Percentiles rank a stretch among this genome's conserved stretches.
Evolutionary conservation across 2,329 filamentous ascomycete genomes (phyloP).

Genomic region (Purpureocillium lavendulum): DNA sequence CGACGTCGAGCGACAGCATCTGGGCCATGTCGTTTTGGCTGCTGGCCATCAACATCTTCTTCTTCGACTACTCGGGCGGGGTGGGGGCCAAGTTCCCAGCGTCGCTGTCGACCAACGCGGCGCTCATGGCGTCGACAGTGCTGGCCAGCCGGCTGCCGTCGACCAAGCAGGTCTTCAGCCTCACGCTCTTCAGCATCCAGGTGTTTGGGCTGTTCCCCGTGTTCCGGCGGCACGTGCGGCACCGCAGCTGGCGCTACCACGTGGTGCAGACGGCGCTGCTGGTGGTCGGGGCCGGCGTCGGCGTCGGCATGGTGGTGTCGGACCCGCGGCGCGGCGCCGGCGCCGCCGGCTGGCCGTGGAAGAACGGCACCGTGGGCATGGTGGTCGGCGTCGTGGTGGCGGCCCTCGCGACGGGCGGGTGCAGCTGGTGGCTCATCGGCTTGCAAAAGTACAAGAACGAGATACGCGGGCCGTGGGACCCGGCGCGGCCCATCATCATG

Average conservation of each 20-base stretch:
- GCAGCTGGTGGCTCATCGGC: constrained; percentile 96
- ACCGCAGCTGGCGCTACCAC: constrained; percentile 76
- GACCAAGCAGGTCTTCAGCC: constrained; percentile 88
- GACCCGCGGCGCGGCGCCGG: constrained; percentile 24
- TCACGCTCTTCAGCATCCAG: constrained; percentile 94
- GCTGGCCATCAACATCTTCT: constrained; percentile 91
- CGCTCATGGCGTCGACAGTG: constrained; percentile 92
- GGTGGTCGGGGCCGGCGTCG: constrained; percentile 71
- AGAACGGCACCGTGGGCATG: constrained; percentile 58
- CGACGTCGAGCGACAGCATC: constrained; percentile 88
- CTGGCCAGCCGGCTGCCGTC: constrained; percentile 81
- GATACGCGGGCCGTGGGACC: constrained; percentile 96
- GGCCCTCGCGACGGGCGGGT: constrained; percentile 77
- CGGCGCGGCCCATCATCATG: constrained; percentile 79
- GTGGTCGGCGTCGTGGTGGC: constrained; percentile 67
- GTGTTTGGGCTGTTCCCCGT: constrained; percentile 98
- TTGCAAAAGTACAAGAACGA: constrained; percentile 99
- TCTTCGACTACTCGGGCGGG: constrained; percentile 87
- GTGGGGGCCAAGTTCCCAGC: constrained; percentile 57
- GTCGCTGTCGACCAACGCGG: constrained; percentile 84
- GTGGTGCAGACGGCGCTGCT: constrained; percentile 66
- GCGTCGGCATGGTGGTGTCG: constrained; percentile 55
- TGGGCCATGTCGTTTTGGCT: constrained; percentile 96
- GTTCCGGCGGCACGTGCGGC: constrained; percentile 79
- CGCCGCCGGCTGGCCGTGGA: constrained; percentile 39